Base-by-base conservation (phyloP, 768 basidiomycete genomes). In the Holtermannia corniformis region DNA sequence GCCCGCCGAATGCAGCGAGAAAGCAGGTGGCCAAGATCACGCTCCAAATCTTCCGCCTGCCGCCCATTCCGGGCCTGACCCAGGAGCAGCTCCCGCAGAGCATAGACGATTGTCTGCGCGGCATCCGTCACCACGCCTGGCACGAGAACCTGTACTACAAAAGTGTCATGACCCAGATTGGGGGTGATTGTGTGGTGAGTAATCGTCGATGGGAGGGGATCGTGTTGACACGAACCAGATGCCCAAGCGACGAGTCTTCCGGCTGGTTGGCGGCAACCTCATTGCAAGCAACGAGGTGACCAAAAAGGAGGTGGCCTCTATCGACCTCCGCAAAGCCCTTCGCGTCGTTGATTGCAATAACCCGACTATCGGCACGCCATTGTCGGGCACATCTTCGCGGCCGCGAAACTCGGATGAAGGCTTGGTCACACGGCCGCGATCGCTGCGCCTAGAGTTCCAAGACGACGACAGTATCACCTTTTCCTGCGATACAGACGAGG, bases 251-350 rank as follows among this genome's bases (percentile, higher is more conserved):
- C 81, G 91, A 51, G 83, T 82, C 57, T 78, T 93, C 47, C 81
- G 88, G 27, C 79, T 72, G 19, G 67, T 70, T 25, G 71, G 71
- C 41, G 68, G 71, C 2, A 68, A 62, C 42, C 57, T 72, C 22
- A 78, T 95, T 41, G 88, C 91, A 0, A 91, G 86, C 74, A 95
- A 89, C 64, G 87, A 92, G 65, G 82, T 93, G 7, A 95, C 91
- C 23, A 90, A 87, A 77, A 86, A 82, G 58, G 83, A 85, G 1
- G 91, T 82, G 0, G 81, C 86, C 3, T 88, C 86, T n/a, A 92
- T 93, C 58, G 87, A 91, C 69, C 76, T 95, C 41, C 85, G 85
- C 72, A 85, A 89, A 68, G 88, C 87, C 3, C 74, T 82, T 10
- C 75, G 78, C 0, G 80, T 93, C 2, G 81, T 85, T 58, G 89